Conservation (phyloP, 768 basidiomycete species). For the Tricholoma sp. region DNA sequence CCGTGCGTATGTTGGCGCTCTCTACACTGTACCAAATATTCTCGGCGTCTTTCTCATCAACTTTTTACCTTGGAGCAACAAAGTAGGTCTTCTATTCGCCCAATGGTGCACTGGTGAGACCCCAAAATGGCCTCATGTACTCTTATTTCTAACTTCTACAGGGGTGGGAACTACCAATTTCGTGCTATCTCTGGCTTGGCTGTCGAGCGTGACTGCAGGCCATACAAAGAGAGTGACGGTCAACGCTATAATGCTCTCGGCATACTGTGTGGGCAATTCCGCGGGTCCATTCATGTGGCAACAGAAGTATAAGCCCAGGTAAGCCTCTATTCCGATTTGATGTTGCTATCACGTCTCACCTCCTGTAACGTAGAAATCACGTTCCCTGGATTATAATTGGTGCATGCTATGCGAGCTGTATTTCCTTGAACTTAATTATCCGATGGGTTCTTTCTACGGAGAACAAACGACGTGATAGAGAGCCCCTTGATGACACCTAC, state of each 20-base stretch:
- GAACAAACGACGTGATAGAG: conserved; percentile 59
- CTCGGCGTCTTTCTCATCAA: conserved; percentile 60
- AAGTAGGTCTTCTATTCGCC: conserved; percentile 58
- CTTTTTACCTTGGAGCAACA: conserved; percentile 58
- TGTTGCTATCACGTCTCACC: background rate
- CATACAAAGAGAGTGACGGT: conserved; percentile 69
- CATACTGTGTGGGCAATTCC: conserved; percentile 62
- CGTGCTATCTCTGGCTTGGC: conserved; percentile 57
- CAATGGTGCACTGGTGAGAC: conserved; percentile 46
- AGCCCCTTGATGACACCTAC: conserved; percentile 46
- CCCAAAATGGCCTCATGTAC: background rate
- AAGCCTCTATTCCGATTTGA: conserved; percentile 3
- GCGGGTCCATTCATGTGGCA: conserved; percentile 81
- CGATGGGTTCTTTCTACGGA: conserved; percentile 51
- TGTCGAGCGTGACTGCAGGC: conserved; percentile 60
- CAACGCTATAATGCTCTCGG: conserved; percentile 70
- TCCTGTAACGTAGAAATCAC: conserved; percentile 42
- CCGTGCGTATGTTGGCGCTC: conserved; percentile 57
- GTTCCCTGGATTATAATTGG: conserved; percentile 78
- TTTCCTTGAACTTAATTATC: conserved; percentile 40
- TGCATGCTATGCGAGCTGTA: conserved; percentile 53
- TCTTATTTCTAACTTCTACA: background rate
- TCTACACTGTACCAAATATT: conserved; percentile 63
- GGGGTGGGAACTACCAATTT: conserved; percentile 36
- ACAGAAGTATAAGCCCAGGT: conserved; percentile 61